phyloP scores from a whole-genome alignment of 1,284 basidiomycete genomes.

The Ganoderma boninense region DNA sequence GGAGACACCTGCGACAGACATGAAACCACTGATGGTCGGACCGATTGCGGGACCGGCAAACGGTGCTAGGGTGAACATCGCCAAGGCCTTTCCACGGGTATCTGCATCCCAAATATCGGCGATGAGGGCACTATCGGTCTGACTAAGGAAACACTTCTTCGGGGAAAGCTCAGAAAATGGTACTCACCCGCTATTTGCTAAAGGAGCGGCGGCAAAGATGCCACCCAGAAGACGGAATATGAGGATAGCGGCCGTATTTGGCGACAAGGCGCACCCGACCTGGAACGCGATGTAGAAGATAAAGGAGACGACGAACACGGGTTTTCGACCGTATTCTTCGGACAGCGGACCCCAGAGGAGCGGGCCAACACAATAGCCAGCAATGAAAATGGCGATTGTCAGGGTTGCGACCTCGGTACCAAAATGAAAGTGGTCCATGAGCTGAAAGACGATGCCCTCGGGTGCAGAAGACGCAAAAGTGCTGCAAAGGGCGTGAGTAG shows the following conservation, averaged over 20 bases:
- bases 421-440: slow-evolving; percentile 63
- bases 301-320: slow-evolving; percentile 65
- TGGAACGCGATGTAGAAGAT: slow-evolving; percentile 56
- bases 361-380: slow-evolving; percentile 62
- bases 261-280: slow-evolving; percentile 67
- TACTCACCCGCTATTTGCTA: slow-evolving; percentile 47
- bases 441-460: slow-evolving; percentile 52
- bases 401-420: slow-evolving; percentile 54
- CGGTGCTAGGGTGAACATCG: slow-evolving; percentile 60
- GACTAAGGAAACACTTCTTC: background rate
- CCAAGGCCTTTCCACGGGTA: slow-evolving; percentile 46
- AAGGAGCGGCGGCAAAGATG: slow-evolving; percentile 56
- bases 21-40: slow-evolving; percentile 71
- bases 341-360: slow-evolving; percentile 70
- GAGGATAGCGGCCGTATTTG: slow-evolving; percentile 66
- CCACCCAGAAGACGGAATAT: slow-evolving; percentile 74
- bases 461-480: slow-evolving; percentile 72
- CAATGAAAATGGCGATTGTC: slow-evolving; percentile 53
- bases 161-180: background rate
- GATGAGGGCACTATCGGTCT: slow-evolving; percentile 40
- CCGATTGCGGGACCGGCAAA: slow-evolving; percentile 78
- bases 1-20: slow-evolving; percentile 55
- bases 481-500: slow-evolving; percentile 38
- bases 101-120: slow-evolving; percentile 47
- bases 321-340: slow-evolving; percentile 68